A percentile compares a stretch with the other conserved stretches of the same genome.
These are phyloP conservation scores for Liquidambar formosana DNA, from an alignment of 164 flowering plant genomes.

Conservation along the genomic window DNA sequence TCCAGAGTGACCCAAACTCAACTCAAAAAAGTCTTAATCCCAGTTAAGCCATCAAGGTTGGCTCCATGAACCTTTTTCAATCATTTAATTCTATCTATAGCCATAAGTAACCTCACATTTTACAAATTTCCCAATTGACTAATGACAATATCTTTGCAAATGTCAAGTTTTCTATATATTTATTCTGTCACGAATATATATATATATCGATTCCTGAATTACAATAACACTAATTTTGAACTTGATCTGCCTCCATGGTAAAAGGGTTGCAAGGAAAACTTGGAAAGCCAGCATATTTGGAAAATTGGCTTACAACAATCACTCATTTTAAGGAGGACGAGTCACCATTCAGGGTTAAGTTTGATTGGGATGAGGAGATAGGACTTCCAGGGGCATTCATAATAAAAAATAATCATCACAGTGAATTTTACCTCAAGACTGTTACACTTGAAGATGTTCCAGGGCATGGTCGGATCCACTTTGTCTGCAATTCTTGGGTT, in stretches of 20 bases:
- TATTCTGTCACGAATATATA: too few relatives aligned
- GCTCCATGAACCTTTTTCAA: too few relatives aligned
- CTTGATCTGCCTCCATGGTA: constrained; percentile 13
- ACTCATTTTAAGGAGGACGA: constrained; percentile 30
- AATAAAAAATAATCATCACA: constrained; percentile 43
- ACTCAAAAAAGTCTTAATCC: too few relatives aligned
- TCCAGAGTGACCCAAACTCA: too few relatives aligned
- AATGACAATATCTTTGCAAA: too few relatives aligned
- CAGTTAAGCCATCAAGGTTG: too few relatives aligned
- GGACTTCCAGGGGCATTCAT: constrained; percentile 61
- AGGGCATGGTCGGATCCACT: too few relatives aligned
- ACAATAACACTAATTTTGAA: not conserved
- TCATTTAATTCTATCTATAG: too few relatives aligned
- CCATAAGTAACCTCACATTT: too few relatives aligned
- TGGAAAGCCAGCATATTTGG: constrained; percentile 42
- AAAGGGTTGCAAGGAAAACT: constrained; percentile 34
- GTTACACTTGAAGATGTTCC: constrained; percentile 53
- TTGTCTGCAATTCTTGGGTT: constrained; percentile 70
- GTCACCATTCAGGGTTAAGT: constrained; percentile 34
- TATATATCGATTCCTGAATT: too few relatives aligned
- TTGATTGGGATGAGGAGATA: constrained; percentile 46
- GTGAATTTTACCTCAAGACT: constrained; percentile 49
- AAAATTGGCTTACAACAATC: constrained; percentile 30
- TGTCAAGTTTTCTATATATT: too few relatives aligned
- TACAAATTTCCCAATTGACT: too few relatives aligned